These are phyloP conservation scores for Papiliotrema nemorosa DNA, from an alignment of 1,284 basidiomycete species.

Conservation along the genomic window DNA sequence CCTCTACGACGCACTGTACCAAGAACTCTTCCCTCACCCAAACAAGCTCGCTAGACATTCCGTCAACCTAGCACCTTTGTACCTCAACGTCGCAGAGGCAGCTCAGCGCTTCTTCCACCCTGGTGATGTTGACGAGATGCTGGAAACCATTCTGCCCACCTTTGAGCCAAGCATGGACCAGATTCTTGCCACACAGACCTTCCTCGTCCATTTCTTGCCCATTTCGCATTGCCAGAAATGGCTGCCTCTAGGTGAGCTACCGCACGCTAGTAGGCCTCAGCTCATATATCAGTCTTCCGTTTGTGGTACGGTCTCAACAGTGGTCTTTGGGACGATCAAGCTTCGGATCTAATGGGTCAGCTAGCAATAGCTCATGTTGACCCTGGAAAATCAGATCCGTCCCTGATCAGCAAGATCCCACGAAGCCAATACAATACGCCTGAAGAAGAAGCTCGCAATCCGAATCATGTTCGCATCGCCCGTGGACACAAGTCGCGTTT, in stretches of 20 bases:
- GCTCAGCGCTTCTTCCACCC: constrained; percentile 87
- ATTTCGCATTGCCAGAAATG: constrained; percentile 73
- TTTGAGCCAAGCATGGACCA: constrained; percentile 74
- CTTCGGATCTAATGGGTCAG: constrained; percentile 63
- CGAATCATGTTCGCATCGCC: constrained; percentile 16
- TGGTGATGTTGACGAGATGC: constrained; percentile 83
- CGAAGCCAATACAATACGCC: constrained; percentile 32
- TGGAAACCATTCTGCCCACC: constrained; percentile 60
- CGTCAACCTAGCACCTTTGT: constrained; percentile 50
- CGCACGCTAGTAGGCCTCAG: not conserved
- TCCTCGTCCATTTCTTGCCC: constrained; percentile 75
- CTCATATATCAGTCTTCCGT: constrained; percentile 57
- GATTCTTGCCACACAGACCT: constrained; percentile 73
- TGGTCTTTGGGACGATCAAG: constrained; percentile 77
- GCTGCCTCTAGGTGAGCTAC: constrained; percentile 59
- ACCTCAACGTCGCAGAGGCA: constrained; percentile 79
- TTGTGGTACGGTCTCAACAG: constrained; percentile 80
- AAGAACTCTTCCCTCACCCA: constrained; percentile 78
- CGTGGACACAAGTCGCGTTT: constrained; percentile 32
- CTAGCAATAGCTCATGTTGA: constrained; percentile 71
- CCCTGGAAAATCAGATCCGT: constrained; percentile 67
- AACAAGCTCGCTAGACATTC: constrained; percentile 77
- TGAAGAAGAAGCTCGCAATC: constrained; percentile 36
- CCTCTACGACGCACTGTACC: constrained; percentile 71
- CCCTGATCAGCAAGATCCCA: constrained; percentile 60